A percentile compares a stretch with the other conserved stretches of the same genome.
Evolutionary conservation across 208 protist genomes (phyloP).

Genomic region (Porcisia deanei): DNA sequence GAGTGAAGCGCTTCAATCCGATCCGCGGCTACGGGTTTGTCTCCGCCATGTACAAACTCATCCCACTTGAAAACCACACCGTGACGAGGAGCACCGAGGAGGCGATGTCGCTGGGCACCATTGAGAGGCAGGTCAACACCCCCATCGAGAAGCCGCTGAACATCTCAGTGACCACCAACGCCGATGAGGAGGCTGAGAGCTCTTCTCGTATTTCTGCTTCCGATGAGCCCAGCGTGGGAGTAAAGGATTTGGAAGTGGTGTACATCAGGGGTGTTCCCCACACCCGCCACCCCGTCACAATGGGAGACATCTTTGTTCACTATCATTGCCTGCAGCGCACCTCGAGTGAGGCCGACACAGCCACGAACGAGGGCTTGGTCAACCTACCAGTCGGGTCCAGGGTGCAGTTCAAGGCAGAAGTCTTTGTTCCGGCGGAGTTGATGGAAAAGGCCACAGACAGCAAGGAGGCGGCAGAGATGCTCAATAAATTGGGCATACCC

Average conservation of each 20-base stretch:
- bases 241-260: slow-evolving; percentile 8
- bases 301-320: slow-evolving; percentile 63
- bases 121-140: neutral
- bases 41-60: slow-evolving; percentile 48
- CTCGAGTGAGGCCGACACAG: neutral
- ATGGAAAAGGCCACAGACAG: slow-evolving; percentile 26
- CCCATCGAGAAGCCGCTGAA: neutral
- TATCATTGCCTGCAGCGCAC: slow-evolving; percentile 26
- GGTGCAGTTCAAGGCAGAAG: slow-evolving; percentile 30
- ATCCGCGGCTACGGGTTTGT: slow-evolving; percentile 67
- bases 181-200: neutral
- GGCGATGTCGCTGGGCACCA: neutral
- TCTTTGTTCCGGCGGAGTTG: slow-evolving; percentile 20
- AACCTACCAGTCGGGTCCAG: slow-evolving; percentile 23
- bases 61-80: slow-evolving; percentile 2
- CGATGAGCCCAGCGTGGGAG: neutral
- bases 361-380: slow-evolving; percentile 3
- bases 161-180: neutral
- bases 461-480: slow-evolving; percentile 28
- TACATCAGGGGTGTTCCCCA: slow-evolving; percentile 21
- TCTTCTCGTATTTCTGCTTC: neutral
- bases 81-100: neutral
- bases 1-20: slow-evolving; percentile 73
- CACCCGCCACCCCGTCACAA: slow-evolving; percentile 29
- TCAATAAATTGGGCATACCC: slow-evolving; percentile 23